Conservation (phyloP, 2,329 filamentous ascomycete genomes). For the Trichoderma citrinoviride region DNA sequence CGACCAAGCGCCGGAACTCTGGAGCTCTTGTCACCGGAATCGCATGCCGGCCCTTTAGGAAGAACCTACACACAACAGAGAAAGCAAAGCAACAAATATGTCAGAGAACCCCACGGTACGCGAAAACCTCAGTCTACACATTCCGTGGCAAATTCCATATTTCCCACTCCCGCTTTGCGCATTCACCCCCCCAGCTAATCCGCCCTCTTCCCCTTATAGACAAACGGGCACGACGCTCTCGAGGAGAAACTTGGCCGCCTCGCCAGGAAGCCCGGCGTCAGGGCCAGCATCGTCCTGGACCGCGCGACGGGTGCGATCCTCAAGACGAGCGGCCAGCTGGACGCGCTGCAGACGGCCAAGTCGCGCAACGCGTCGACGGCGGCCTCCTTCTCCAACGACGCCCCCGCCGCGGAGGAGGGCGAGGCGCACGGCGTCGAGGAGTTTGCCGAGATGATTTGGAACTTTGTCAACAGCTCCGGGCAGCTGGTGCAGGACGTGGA, state of each 20-base stretch:
- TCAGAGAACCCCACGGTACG: slow-evolving; percentile 17
- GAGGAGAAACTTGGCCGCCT: slow-evolving; percentile 66
- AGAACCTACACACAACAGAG: neutral
- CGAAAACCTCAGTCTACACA: neutral
- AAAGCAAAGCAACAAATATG: neutral
- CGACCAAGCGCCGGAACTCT: neutral
- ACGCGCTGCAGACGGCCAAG: slow-evolving; percentile 48
- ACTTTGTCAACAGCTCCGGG: slow-evolving; percentile 67
- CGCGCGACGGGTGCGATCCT: slow-evolving; percentile 70
- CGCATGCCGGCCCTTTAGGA: neutral
- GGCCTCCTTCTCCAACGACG: slow-evolving; percentile 48
- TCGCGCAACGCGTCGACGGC: slow-evolving; percentile 37
- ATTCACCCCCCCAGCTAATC: neutral
- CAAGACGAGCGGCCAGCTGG: slow-evolving; percentile 68
- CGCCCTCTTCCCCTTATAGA: slow-evolving; percentile 25
- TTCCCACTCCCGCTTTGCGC: neutral
- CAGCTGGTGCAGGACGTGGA: slow-evolving; percentile 71
- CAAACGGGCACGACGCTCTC: slow-evolving; percentile 57
- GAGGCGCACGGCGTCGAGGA: slow-evolving; percentile 64
- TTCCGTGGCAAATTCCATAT: neutral
- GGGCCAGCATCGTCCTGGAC: slow-evolving; percentile 73
- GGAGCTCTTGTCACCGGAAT: neutral
- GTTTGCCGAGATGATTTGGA: slow-evolving; percentile 73
- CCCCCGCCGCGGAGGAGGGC: slow-evolving; percentile 41
- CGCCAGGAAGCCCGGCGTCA: slow-evolving; percentile 74